Percentiles rank a stretch among this genome's conserved stretches.
These are phyloP conservation scores for Lyophyllum shimeji DNA, from an alignment of 768 basidiomycete genomes.

Conservation along the genomic window DNA sequence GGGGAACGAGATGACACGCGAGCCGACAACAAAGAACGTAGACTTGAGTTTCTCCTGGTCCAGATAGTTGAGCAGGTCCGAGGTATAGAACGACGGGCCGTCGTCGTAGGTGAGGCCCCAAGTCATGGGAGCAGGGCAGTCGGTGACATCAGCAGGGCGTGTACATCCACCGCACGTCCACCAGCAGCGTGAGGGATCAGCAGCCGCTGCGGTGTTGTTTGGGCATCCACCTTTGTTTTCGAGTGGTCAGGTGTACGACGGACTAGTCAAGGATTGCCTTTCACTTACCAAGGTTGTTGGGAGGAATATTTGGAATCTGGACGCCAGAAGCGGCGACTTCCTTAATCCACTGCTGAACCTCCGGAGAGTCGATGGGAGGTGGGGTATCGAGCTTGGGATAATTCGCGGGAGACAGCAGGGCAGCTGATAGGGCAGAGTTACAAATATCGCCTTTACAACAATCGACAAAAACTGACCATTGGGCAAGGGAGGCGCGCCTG, in stretches of 20 bases:
- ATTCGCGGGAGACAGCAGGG: conserved; percentile 44
- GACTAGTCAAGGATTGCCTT: background rate
- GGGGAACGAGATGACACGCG: conserved; percentile 73
- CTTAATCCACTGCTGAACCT: conserved; percentile 71
- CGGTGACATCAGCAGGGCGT: conserved; percentile 62
- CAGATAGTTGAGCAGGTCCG: conserved; percentile 71
- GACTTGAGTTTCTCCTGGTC: conserved; percentile 63
- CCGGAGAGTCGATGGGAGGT: conserved; percentile 58
- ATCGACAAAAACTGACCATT: conserved; percentile 38
- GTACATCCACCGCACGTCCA: conserved; percentile 81
- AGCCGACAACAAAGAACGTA: conserved; percentile 89
- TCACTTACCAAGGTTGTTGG: conserved; percentile 39
- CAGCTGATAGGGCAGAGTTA: conserved; percentile 30
- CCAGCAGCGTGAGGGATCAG: conserved; percentile 64
- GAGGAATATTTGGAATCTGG: conserved; percentile 51
- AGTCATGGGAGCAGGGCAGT: conserved; percentile 66
- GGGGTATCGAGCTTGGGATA: conserved; percentile 68
- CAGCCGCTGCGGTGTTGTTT: conserved; percentile 54
- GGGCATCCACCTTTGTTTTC: conserved; percentile 53
- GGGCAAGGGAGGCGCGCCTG: conserved; percentile 61
- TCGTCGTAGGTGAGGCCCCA: conserved; percentile 71
- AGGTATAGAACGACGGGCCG: conserved; percentile 78
- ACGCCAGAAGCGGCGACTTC: conserved; percentile 58
- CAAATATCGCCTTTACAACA: background rate
- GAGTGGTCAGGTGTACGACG: background rate